Percentiles rank a stretch among this genome's conserved stretches.
Evolutionary conservation across 176 grass and related monocot species (phyloP).

Genomic region (bread wheat (Triticum aestivum)): DNA sequence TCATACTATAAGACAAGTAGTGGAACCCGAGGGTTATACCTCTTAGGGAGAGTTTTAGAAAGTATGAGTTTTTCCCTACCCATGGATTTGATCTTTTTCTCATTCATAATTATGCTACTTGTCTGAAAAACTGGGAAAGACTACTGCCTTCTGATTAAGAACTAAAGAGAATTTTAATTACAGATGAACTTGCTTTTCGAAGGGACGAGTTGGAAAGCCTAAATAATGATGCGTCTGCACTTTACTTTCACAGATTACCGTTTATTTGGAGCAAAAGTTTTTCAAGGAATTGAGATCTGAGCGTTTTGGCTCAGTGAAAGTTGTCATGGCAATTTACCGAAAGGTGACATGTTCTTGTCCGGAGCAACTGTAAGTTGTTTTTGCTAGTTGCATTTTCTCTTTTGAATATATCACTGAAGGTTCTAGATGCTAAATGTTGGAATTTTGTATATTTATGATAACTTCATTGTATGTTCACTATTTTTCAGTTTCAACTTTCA

Average conservation of each 20-base stretch:
- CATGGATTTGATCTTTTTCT: not conserved
- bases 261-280: conserved; percentile 86
- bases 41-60: not conserved
- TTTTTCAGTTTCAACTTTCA: not conserved
- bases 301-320: conserved; percentile 82
- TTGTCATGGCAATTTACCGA: conserved; percentile 86
- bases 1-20: not conserved
- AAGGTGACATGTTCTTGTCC: conserved; percentile 95
- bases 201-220: not conserved
- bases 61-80: not conserved
- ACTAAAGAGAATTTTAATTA: not conserved
- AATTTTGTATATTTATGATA: not conserved
- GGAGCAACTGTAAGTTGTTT: conserved; percentile 91
- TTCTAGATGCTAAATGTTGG: not conserved
- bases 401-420: not conserved
- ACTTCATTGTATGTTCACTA: not conserved
- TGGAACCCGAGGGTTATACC: not conserved
- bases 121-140: not conserved
- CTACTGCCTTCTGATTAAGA: not conserved
- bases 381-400: conserved; percentile 35
- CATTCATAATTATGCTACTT: conserved; percentile 1
- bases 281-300: conserved; percentile 92
- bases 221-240: conserved; percentile 15
- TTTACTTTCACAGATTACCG: conserved; percentile 60
- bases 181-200: not conserved